Evolutionary conservation across 805 yeast species (phyloP).

Genomic region (Spathaspora arborariae): DNA sequence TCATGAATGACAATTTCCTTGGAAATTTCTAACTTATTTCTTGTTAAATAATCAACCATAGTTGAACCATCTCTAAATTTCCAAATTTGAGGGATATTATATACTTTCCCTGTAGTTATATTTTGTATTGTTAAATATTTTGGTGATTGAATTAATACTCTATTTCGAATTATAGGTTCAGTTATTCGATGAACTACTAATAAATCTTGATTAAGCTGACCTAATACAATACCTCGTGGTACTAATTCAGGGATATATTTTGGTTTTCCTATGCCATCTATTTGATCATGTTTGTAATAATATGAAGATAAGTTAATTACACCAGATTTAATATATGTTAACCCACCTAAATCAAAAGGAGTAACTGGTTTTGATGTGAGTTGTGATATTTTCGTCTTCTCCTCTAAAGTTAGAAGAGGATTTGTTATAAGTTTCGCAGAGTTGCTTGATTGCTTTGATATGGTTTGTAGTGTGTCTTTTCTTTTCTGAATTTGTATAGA

Average conservation of each 20-base stretch:
- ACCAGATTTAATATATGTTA: background rate
- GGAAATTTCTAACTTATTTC: background rate
- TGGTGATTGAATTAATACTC: background rate
- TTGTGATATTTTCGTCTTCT: background rate
- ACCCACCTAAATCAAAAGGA: background rate
- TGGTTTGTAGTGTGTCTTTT: conserved; percentile 6
- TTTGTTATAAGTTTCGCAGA: background rate
- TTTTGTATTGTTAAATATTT: background rate
- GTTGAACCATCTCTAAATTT: background rate
- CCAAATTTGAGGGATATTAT: conserved; percentile 2
- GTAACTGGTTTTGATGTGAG: background rate
- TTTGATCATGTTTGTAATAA: background rate
- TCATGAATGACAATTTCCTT: background rate
- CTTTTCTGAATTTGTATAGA: conserved; percentile 21
- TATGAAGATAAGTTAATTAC: background rate
- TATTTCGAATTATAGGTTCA: background rate
- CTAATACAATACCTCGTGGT: conserved; percentile 3
- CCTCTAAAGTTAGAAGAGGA: background rate
- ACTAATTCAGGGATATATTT: conserved; percentile 6
- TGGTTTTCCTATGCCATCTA: background rate
- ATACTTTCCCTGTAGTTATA: background rate
- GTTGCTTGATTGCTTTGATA: background rate
- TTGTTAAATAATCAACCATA: background rate
- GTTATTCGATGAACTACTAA: conserved; percentile 1
- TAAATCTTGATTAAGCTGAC: conserved; percentile 1